A percentile compares a stretch with the other conserved stretches of the same genome.
Conservation (phyloP, 768 basidiomycete species). For the Amanita inopinata region DNA sequence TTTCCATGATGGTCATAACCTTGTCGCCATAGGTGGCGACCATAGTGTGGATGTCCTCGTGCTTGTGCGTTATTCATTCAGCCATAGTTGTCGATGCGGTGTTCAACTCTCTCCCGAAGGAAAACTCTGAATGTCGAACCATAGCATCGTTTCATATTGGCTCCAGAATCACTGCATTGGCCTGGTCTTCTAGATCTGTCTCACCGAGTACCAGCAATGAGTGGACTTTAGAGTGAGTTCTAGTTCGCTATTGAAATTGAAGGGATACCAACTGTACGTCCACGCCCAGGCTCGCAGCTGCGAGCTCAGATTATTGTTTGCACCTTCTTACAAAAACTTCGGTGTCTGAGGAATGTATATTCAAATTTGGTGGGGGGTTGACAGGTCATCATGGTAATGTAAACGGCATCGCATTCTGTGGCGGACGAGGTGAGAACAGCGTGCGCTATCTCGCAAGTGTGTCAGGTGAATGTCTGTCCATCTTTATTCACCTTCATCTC, state of each 20-base stretch:
- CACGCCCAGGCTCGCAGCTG: constrained; percentile 55
- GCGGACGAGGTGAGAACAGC: constrained; percentile 59
- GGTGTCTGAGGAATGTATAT: constrained; percentile 39
- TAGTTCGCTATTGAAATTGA: constrained; percentile 1
- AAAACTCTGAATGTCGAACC: constrained; percentile 31
- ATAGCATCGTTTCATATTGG: constrained; percentile 73
- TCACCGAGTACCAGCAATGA: constrained; percentile 56
- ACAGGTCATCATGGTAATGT: constrained; percentile 75
- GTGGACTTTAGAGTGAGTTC: constrained; percentile 65
- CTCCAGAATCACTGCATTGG: constrained; percentile 57
- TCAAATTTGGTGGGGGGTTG: constrained; percentile 68
- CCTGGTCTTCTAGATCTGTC: constrained; percentile 64
- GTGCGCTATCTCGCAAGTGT: constrained; percentile 73
- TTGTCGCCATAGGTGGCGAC: constrained; percentile 66
- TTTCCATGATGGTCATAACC: constrained; percentile 53
- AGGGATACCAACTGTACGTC: too few relatives aligned
- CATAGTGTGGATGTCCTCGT: constrained; percentile 57
- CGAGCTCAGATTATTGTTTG: constrained; percentile 59
- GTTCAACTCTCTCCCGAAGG: constrained; percentile 20
- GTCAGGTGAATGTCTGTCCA: constrained; percentile 38
- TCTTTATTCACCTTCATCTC: constrained; percentile 6
- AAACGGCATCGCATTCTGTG: constrained; percentile 74
- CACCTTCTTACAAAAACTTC: constrained; percentile 56
- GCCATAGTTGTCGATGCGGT: constrained; percentile 9
- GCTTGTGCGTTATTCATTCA: constrained; percentile 54